Percentiles rank a stretch among this genome's conserved stretches.
Evolutionary conservation across 2,329 filamentous ascomycete species (phyloP).

Genomic region (Ophiocordyceps robertsii): DNA sequence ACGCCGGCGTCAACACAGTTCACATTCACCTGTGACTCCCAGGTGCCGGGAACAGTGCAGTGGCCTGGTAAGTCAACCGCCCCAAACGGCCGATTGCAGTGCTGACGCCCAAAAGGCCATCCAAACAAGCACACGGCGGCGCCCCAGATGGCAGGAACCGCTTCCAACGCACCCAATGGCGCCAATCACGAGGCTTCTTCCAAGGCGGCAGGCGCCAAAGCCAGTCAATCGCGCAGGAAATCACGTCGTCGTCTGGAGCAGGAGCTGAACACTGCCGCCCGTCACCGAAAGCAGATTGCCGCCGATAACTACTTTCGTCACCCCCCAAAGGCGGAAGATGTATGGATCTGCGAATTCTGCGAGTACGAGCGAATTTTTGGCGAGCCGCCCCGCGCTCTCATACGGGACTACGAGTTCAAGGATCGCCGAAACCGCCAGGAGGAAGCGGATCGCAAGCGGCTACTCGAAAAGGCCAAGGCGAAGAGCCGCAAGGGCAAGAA

Average conservation of each 20-base stretch:
- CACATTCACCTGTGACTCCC: conserved; percentile 90
- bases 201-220: conserved; percentile 16
- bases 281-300: conserved; percentile 64
- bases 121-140: conserved; percentile 9
- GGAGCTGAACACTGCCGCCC: conserved; percentile 62
- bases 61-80: conserved; percentile 45
- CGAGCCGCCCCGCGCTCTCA: conserved; percentile 68
- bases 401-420: conserved; percentile 88
- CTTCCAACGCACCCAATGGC: conserved; percentile 6
- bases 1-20: conserved; percentile 74
- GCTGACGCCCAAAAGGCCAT: conserved; percentile 9
- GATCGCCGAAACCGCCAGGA: conserved; percentile 75
- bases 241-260: conserved; percentile 53
- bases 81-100: not conserved
- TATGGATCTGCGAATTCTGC: conserved; percentile 97
- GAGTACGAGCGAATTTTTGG: conserved; percentile 96
- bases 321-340: conserved; percentile 55
- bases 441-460: conserved; percentile 69
- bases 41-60: conserved; percentile 65
- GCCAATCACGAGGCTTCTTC: conserved; percentile 20
- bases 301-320: conserved; percentile 64
- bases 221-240: conserved; percentile 31
- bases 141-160: conserved; percentile 6
- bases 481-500: conserved; percentile 87
- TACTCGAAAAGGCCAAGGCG: conserved; percentile 87